Evolutionary conservation across 768 basidiomycete species (phyloP), one percentile per base, ranked within the genome.

Genomic region (Rhizopogon vinicolor): DNA sequence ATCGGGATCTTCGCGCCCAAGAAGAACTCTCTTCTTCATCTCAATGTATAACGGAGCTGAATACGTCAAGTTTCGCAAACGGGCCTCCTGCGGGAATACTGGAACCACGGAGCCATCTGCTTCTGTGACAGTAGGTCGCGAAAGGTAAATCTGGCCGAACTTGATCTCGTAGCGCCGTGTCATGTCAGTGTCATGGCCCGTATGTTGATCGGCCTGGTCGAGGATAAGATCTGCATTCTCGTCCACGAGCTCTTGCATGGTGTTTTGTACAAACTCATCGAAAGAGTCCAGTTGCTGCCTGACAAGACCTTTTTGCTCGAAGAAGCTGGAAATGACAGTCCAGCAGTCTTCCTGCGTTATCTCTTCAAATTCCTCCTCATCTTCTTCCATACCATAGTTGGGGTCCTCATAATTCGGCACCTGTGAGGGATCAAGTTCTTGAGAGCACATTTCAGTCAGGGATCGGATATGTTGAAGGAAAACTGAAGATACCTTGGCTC

Each of bases 211-310:
- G 51, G 89, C 89, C 73, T 98, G 97, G 74, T 98, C 96, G 46
- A 99, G 78, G 60, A 96, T 94, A 65, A 99, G 84, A 64, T 93
- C 92, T n/a, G 87, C 75, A 60, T 92, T 92, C 74, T 99, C 97
- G 69, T 98, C 97, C 19, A 99, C 95, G 25, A 99, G 80, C 69
- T 98, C 97, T 73, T 98, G 96, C 94, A 99, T 97, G 13, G 94
- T 98, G 63, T 98, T 98, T 68, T 98, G 93, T 35, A 99, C 92
- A 65, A 98, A 99, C 74, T 98, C 96, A 69, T 99, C 94, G 72
- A 96, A 99, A 10, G 92, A 95, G 75, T 96, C 94, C 52, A 98
- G 84, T 69, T 99, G 97, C 69, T 99, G 97, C 46, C 93, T 85
- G 52, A 98, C 97, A 58, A 99, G 87, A 73, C 96, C 96, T 71